Evolutionary conservation across 2,329 filamentous ascomycete genomes (phyloP).

Genomic region (Colletotrichum lini): DNA sequence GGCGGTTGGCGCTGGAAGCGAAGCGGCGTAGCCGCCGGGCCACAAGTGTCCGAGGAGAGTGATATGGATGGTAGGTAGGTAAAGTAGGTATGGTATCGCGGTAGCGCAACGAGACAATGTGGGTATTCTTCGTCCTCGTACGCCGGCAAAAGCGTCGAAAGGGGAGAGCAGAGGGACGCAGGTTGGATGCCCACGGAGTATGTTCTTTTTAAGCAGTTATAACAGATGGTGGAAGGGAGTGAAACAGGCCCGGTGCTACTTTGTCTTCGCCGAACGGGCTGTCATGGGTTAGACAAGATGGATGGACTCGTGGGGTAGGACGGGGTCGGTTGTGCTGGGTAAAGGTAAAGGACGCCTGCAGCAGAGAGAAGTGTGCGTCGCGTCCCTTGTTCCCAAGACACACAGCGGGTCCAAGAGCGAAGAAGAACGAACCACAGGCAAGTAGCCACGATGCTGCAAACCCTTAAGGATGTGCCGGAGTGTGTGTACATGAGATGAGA

Average conservation of each 20-base stretch:
- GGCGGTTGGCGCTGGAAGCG: constrained; percentile 2
- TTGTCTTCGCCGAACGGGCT: constrained; percentile 41
- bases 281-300: constrained; percentile 43
- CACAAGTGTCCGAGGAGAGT: constrained; percentile 16
- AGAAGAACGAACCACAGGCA: background rate
- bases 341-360: constrained; percentile 32
- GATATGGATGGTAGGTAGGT: background rate
- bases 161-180: constrained; percentile 18
- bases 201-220: constrained; percentile 40
- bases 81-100: constrained; percentile 1
- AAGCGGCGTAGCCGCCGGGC: constrained; percentile 17
- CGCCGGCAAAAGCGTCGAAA: constrained; percentile 28
- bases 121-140: constrained; percentile 28
- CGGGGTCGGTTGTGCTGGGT: constrained; percentile 22
- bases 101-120: constrained; percentile 34
- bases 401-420: constrained; percentile 2
- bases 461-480: background rate
- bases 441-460: background rate
- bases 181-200: constrained; percentile 19
- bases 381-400: constrained; percentile 11
- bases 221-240: constrained; percentile 44
- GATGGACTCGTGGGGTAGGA: constrained; percentile 42
- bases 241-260: constrained; percentile 56
- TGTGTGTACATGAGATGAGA: constrained; percentile 1
- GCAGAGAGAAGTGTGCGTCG: constrained; percentile 24